Evolutionary conservation across 2,329 filamentous ascomycete genomes (phyloP).

Genomic region (Bipolaris victoriae): DNA sequence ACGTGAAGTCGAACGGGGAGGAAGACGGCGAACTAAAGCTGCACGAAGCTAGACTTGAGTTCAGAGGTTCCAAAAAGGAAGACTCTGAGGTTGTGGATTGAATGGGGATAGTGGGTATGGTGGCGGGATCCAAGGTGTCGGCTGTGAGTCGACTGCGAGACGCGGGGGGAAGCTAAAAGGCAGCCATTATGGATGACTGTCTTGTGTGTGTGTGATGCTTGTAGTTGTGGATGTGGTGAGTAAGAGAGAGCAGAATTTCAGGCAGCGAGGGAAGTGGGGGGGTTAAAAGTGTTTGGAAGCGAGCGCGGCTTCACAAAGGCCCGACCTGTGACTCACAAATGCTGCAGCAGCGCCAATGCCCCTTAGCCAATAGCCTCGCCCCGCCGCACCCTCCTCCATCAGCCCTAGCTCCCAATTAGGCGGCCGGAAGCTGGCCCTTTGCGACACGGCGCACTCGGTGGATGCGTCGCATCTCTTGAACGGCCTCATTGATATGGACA

Average conservation of each 20-base stretch:
- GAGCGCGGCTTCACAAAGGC: conserved; percentile 21
- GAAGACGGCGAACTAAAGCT: conserved; percentile 63
- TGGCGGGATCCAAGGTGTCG: conserved; percentile 43
- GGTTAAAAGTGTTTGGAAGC: conserved; percentile 33
- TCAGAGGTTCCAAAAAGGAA: conserved; percentile 61
- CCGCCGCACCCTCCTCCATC: conserved; percentile 14
- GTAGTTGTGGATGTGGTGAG: conserved; percentile 26
- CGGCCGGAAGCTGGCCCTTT: conserved; percentile 7
- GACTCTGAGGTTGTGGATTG: conserved; percentile 45
- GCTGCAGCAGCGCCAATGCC: conserved; percentile 22
- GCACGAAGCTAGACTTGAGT: conserved; percentile 68
- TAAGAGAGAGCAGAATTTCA: conserved; percentile 37
- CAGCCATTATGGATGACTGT: conserved; percentile 49
- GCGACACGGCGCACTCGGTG: conserved; percentile 2
- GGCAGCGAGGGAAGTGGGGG: conserved; percentile 39
- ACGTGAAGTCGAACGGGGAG: conserved; percentile 69
- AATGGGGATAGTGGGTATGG: conserved; percentile 33
- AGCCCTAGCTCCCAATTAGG: conserved; percentile 20
- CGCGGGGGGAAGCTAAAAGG: conserved; percentile 43
- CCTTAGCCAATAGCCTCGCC: conserved; percentile 15
- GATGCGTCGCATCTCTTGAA: not conserved
- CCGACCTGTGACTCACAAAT: conserved; percentile 28
- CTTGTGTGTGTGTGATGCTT: conserved; percentile 29
- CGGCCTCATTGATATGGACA: not conserved
- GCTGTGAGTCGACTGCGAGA: conserved; percentile 33